A percentile compares a stretch with the other conserved stretches of the same genome.
Evolutionary conservation across 768 basidiomycete species (phyloP).

Genomic region (Mycena kentingensis): DNA sequence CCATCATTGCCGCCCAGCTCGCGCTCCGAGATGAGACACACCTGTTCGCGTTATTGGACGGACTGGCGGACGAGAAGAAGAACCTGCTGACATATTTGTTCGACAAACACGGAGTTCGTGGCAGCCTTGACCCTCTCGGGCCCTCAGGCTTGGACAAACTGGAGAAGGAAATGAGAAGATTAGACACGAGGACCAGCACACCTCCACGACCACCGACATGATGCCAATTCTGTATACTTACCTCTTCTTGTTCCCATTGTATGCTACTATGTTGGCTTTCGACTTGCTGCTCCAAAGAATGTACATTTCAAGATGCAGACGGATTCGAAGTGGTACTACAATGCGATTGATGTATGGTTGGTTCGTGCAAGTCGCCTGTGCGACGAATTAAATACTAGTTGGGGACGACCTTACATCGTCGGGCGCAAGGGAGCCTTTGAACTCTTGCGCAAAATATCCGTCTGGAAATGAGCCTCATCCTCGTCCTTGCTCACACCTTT

Average conservation of each 20-base stretch:
- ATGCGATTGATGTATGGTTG: conserved; percentile 17
- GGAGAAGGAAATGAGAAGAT: conserved; percentile 77
- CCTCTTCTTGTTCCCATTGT: background rate
- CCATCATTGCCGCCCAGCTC: conserved; percentile 82
- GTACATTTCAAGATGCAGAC: conserved; percentile 1
- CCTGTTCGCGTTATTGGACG: conserved; percentile 77
- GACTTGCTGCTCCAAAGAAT: background rate
- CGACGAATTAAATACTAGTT: conserved; percentile 18
- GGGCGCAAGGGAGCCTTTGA: conserved; percentile 28
- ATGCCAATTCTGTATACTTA: conserved; percentile 9
- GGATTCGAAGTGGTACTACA: conserved; percentile 8
- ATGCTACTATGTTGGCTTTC: background rate
- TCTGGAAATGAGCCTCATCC: conserved; percentile 13
- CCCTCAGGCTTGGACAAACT: conserved; percentile 65
- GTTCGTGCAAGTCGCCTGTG: conserved; percentile 7
- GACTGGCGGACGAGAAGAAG: conserved; percentile 87
- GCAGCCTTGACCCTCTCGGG: conserved; percentile 36
- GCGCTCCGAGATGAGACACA: conserved; percentile 83
- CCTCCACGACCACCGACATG: conserved; percentile 46
- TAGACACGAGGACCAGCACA: conserved; percentile 79
- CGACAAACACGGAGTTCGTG: conserved; percentile 81
- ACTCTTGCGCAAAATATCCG: conserved; percentile 21
- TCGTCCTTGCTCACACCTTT: conserved; percentile 28
- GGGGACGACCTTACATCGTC: conserved; percentile 24
- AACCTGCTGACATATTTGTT: conserved; percentile 87